Evolutionary conservation across 176 grass and related monocot species (phyloP).

Genomic region (Aegilops tauschii): DNA sequence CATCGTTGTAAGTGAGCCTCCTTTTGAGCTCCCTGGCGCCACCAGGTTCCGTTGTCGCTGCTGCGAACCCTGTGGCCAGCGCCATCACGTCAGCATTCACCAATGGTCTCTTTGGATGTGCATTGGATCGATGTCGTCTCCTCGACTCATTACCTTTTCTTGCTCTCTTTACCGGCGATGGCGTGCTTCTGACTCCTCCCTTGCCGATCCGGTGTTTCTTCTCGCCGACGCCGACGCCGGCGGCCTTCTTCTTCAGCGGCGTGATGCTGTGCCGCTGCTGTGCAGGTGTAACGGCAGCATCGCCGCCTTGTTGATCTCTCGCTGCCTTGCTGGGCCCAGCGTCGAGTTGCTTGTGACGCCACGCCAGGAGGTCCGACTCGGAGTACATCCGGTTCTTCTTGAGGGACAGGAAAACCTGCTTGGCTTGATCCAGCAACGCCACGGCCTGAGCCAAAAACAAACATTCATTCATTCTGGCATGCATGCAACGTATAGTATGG

Average conservation of each 20-base stretch:
- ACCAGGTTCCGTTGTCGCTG: background rate
- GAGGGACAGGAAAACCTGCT: slow-evolving; percentile 55
- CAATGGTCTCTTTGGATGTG: background rate
- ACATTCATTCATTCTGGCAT: background rate
- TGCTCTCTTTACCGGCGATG: slow-evolving; percentile 22
- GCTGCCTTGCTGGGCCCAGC: background rate
- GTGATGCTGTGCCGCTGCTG: background rate
- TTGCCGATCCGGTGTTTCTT: background rate
- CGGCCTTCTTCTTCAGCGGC: slow-evolving; percentile 18
- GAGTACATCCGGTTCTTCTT: slow-evolving; percentile 53
- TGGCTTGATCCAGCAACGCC: slow-evolving; percentile 47
- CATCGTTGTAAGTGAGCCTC: slow-evolving; percentile 29
- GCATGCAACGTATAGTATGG: background rate
- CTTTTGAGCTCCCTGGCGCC: background rate
- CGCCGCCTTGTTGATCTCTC: background rate
- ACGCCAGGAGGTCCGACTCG: slow-evolving; percentile 37
- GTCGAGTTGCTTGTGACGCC: slow-evolving; percentile 38
- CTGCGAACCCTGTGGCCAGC: background rate
- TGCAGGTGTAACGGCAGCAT: background rate
- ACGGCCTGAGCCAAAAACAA: slow-evolving; percentile 37
- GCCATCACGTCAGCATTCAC: background rate
- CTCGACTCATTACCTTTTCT: slow-evolving; percentile 30
- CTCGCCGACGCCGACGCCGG: background rate
- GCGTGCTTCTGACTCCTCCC: slow-evolving; percentile 1
- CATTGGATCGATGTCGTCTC: no score